A percentile compares a stretch with the other conserved stretches of the same genome.
These are phyloP conservation scores for Candida takata DNA, from an alignment of 805 yeast genomes.

Conservation along the genomic window DNA sequence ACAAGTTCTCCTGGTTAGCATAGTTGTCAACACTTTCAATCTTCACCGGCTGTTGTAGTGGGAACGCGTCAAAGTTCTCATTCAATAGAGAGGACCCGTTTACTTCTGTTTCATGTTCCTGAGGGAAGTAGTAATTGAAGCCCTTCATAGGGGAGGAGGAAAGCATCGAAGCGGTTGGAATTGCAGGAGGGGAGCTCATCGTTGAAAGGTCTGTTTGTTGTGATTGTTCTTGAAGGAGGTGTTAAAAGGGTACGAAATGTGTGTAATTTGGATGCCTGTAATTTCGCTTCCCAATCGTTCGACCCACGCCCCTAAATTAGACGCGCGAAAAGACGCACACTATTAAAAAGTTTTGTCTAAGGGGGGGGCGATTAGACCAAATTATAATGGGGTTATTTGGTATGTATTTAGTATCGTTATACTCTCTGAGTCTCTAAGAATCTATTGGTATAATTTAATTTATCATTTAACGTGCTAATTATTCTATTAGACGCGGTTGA, in stretches of 20 bases:
- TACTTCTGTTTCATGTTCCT: background rate
- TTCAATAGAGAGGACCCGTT: background rate
- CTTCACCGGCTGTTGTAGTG: conserved; percentile 2
- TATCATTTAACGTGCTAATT: too few species aligned
- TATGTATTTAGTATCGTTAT: too few species aligned
- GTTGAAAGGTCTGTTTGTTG: background rate
- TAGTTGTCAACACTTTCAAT: background rate
- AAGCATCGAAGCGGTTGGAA: conserved; percentile 5
- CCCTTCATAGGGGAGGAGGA: conserved; percentile 17
- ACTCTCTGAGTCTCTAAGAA: too few species aligned
- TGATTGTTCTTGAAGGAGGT: background rate
- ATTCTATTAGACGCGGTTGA: too few species aligned
- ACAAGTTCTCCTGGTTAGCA: conserved; percentile 9
- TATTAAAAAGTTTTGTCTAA: too few species aligned
- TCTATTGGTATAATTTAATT: too few species aligned
- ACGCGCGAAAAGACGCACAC: too few species aligned
- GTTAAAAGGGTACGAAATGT: conserved; percentile 1
- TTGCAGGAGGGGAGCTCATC: conserved; percentile 12
- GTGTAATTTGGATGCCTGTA: conserved; percentile 3
- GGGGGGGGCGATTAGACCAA: too few species aligned
- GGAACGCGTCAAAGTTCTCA: background rate
- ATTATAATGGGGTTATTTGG: too few species aligned
- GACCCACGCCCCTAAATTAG: too few species aligned
- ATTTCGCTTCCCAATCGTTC: too few species aligned
- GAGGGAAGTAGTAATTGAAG: conserved; percentile 12